Base-by-base conservation (phyloP, 164 flowering plant genomes). In the Stephania cephalantha region DNA sequence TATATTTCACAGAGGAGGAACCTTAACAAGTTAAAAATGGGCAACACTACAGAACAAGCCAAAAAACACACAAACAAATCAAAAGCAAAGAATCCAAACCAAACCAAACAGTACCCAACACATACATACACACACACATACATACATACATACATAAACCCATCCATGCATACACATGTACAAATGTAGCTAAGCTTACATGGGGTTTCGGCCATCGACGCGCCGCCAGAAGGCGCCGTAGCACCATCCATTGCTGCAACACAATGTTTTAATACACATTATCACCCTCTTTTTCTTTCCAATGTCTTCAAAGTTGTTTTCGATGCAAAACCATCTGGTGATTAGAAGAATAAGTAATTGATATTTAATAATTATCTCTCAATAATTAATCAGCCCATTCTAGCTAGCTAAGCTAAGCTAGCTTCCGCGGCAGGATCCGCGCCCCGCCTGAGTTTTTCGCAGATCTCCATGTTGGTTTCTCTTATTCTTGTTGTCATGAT, bases 201-300 rank as follows among this genome's bases (percentile, higher is more conserved):
- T 84, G 76, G 88, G 79, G 79, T 89, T 90, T 72, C 71, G 74
- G 42, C 77, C 83, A 85, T 90, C 81, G 81, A 85, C 86, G 52
- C 90, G 78, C 97, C 90, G 78, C 97, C 98, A 94, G 70, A 90
- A 83, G 78, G 86, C 85, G 2, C 86, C 97, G 82, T 88, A 94
- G 78, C 87, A 84, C 97, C 97, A 94, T 17, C 93, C 91, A 84
- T 86, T 61, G 77, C 79, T 78, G 81, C 83, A 82, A 61, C 93
- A 91, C 61, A 94, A 85, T 68, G 63, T 79, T 84, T 85, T 83
- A 8, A 94, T 84, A 67, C 77, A 79, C 81, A 79, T 74, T 69
- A 53, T 79, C 42, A 1, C 4, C 42, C 3, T 35, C 42, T 2
- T 35, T 4, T 35, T 35, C 42, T 35, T 35, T 4, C 1, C 42